Base-by-base conservation (phyloP, 805 yeast species). In the Metschnikowia aberdeeniae region DNA sequence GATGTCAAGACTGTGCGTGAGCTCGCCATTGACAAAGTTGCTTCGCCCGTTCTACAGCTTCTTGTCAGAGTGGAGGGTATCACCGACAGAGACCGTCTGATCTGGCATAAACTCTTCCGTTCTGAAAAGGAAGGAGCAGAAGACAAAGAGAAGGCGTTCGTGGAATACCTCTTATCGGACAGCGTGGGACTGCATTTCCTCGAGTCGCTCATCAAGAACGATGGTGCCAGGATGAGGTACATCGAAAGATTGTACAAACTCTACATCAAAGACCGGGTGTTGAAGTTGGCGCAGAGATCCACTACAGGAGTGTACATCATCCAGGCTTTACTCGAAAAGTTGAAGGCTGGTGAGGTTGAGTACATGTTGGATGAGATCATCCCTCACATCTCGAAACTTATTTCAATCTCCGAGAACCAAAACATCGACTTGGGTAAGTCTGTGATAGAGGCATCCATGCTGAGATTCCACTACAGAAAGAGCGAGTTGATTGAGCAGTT, bases 171-270 rank as follows among this genome's bases (percentile, higher is more conserved):
- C 44, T 67, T 92, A 31, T 80, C 93, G 7, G 96, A 89, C 59
- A 73, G 95, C 1, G 88, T 90, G n/a, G 99, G 98, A 0, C 85
- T 95, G 1, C 97, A 89, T 65, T 92, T 93, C 69, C 71, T 92
- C 24, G 89, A 93, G 63, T 76, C 82, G 14, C 76, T 82, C 9
- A 71, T 90, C 42, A 78, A 76, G 39, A 77, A 76, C 47, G 82
- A 84, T 50, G 76, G 75, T 10, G 75, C 65, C 8, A 81, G 93
- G 52, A 66, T 77, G 50, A 84, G 80, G 52, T 82, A 80, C 59
- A 77, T 86, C 17, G 86, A 83, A 55, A 76, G 96, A 55, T 63
- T 92, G 38, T 88, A 80, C 68, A 67, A 66, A 34, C 62, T 77
- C 5, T 87, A 89, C 67, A 86, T 90, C 82, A 76, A 76, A 49